Percentiles rank a stretch among this genome's conserved stretches.
Evolutionary conservation across 129 eudicot species (phyloP).

Genomic region (Helichrysum umbraculigerum): DNA sequence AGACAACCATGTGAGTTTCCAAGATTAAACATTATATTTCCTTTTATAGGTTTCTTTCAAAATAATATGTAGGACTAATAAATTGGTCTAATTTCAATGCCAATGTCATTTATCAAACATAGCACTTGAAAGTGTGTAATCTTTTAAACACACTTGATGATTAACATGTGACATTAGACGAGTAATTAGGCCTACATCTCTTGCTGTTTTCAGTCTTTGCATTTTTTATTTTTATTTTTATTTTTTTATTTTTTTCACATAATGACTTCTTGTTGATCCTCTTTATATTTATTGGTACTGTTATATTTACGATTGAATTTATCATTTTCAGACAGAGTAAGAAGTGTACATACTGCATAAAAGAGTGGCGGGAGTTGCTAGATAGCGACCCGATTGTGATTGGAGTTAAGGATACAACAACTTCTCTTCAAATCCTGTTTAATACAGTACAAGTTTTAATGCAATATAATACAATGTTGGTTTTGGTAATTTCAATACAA

Average conservation of each 20-base stretch:
- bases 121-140: background rate
- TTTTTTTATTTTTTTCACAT: too few species aligned
- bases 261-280: background rate
- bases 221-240: background rate
- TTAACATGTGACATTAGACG: background rate
- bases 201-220: background rate
- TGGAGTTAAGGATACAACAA: constrained; percentile 15
- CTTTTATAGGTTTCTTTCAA: too few species aligned
- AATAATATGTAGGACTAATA: background rate
- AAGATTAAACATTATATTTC: background rate
- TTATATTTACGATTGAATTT: background rate
- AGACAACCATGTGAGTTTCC: constrained; percentile 36
- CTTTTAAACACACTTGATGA: too few species aligned
- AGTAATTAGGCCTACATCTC: too few species aligned
- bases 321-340: constrained; percentile 34
- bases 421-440: constrained; percentile 18
- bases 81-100: background rate
- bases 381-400: constrained; percentile 17
- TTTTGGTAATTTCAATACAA: constrained; percentile 14
- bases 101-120: too few species aligned
- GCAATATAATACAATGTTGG: constrained; percentile 2
- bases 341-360: constrained; percentile 18
- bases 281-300: too few species aligned
- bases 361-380: constrained; percentile 18
- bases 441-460: constrained; percentile 19